Base-by-base conservation (phyloP, 78 protist species). In the Cavenderia fasciculata region DNA sequence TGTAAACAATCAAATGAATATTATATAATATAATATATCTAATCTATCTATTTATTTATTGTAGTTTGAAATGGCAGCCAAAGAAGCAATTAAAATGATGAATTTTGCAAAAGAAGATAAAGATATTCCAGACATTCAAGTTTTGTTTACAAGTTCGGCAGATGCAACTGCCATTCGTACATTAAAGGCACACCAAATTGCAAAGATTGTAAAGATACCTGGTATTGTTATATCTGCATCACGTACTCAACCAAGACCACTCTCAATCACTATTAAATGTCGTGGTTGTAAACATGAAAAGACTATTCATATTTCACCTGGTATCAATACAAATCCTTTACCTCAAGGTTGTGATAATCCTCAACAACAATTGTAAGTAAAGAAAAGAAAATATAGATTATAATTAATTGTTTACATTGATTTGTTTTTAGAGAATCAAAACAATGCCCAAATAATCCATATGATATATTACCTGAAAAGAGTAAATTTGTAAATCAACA, bases 211-310 rank as follows among this genome's bases (percentile, higher is more conserved):
- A n/a, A 41, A 31, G 18, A 72, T 98, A 6, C 94, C 92, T 6
- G 99, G 99, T 29, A 97, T 98, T 70, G 94, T 98, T 27, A 85
- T 97, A 52, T 59, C 87, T 7, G 96, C 99, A 31, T 74, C 96
- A 19, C 47, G 88, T 18, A 70, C 76, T 21, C 87, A 85, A 33
- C 93, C 97, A 43, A 95, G 89, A 73, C 97, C 96, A 23, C 63
- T 93, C 2, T 4, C 25, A 25, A 49, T 96, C 69, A 27, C 6
- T 36, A 34, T 93, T 0, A 46, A 18, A 54, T 97, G 99, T 79
- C 36, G 87, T 10, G 52, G 23, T 43, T 97, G 98, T 90, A 57
- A 34, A 16, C 49, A 59, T 68, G 3, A 19, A 2, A 27, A 51
- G 43, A 18, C 8, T 21, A 1, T 96, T 18, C 27, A 34, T 10